phyloP scores from a whole-genome alignment of 2,329 filamentous ascomycete genomes.

The Cytospora piceicola region DNA sequence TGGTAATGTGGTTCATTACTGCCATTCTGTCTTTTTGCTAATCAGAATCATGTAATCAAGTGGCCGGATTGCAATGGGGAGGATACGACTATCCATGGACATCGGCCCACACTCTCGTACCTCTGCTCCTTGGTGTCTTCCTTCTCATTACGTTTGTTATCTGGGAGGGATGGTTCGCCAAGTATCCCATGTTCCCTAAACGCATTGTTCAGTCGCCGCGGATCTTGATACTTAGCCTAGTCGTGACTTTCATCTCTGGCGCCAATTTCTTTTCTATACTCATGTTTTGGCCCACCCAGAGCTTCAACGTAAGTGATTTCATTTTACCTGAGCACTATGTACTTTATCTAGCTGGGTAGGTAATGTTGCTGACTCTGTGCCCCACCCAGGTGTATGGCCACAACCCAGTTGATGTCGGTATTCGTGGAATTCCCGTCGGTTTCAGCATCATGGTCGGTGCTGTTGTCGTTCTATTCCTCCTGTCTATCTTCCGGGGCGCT shows the following conservation, averaged over 20 bases:
- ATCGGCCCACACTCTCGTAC: conserved; percentile 43
- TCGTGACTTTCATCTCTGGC: conserved; percentile 63
- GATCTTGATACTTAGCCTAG: conserved; percentile 54
- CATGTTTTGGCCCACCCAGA: conserved; percentile 67
- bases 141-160: conserved; percentile 43
- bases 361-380: background rate
- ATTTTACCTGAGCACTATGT: background rate
- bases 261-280: conserved; percentile 61
- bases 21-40: background rate
- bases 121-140: conserved; percentile 46
- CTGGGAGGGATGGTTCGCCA: conserved; percentile 44
- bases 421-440: conserved; percentile 67
- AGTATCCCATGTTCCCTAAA: conserved; percentile 49
- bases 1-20: background rate
- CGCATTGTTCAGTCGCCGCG: conserved; percentile 48
- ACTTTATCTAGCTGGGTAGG: background rate
- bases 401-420: conserved; percentile 65
- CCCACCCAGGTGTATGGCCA: conserved; percentile 53
- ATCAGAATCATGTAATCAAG: conserved; percentile 25
- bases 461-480: conserved; percentile 59
- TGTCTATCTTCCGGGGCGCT: conserved; percentile 59
- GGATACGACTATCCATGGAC: conserved; percentile 45
- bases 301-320: conserved; percentile 55
- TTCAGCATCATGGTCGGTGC: conserved; percentile 67
- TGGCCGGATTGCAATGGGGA: conserved; percentile 51